Evolutionary conservation across 805 yeast genomes (phyloP).

Genomic region (Candida nonsorbophila): DNA sequence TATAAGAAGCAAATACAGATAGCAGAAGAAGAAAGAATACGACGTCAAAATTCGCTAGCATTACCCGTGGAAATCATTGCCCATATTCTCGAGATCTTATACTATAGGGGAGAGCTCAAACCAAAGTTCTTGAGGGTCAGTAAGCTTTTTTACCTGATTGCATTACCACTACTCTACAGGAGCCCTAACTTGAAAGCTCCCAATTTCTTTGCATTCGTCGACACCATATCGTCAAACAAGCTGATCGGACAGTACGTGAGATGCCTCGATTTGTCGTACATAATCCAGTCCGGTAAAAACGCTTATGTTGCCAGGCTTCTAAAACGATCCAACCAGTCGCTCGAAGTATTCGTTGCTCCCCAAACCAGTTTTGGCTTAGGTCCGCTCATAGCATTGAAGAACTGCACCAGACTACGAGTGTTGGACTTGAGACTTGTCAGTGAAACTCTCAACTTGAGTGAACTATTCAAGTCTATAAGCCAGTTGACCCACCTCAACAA

Average conservation of each 20-base stretch:
- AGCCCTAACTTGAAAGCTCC: slow-evolving; percentile 58
- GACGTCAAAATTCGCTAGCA: slow-evolving; percentile 11
- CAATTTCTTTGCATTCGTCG: slow-evolving; percentile 72
- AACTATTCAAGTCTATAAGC: slow-evolving; percentile 70
- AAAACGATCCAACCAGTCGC: slow-evolving; percentile 63
- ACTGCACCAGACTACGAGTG: slow-evolving; percentile 58
- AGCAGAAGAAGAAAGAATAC: slow-evolving; percentile 11
- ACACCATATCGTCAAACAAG: slow-evolving; percentile 49
- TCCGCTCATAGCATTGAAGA: slow-evolving; percentile 75
- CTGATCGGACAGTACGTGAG: slow-evolving; percentile 54
- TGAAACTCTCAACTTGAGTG: slow-evolving; percentile 80
- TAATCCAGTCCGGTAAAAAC: slow-evolving; percentile 88
- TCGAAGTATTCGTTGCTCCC: slow-evolving; percentile 78
- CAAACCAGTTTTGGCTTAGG: slow-evolving; percentile 93
- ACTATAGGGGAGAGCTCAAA: slow-evolving; percentile 23
- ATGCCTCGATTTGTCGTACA: slow-evolving; percentile 66
- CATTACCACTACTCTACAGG: slow-evolving; percentile 61
- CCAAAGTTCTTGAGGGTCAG: slow-evolving; percentile 56
- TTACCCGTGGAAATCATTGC: slow-evolving; percentile 33
- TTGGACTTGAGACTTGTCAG: slow-evolving; percentile 83
- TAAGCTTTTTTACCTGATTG: slow-evolving; percentile 53
- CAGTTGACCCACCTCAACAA: slow-evolving; percentile 60
- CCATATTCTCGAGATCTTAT: slow-evolving; percentile 24
- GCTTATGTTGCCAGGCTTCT: slow-evolving; percentile 81
- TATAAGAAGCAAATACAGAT: slow-evolving; percentile 11